Percentiles rank a stretch among this genome's conserved stretches.
Evolutionary conservation across 495 filamentous ascomycete species (phyloP).

Genomic region (Penicillium ucsense): DNA sequence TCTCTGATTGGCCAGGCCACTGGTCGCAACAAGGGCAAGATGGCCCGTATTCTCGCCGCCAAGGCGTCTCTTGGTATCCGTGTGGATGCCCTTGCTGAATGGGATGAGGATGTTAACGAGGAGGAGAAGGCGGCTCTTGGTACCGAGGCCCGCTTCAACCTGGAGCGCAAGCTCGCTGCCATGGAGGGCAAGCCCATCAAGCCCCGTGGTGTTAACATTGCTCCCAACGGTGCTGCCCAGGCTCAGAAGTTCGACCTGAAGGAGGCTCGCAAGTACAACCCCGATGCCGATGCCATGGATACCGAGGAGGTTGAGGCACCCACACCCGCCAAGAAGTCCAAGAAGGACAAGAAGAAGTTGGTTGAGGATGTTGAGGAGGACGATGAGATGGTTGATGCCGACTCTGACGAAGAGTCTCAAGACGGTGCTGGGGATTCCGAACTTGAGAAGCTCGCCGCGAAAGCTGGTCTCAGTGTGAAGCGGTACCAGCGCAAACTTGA

Average conservation of each 20-base stretch:
- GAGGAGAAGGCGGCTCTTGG: conserved; percentile 77
- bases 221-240: conserved; percentile 52
- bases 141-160: conserved; percentile 58
- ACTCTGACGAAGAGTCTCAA: conserved; percentile 39
- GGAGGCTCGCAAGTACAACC: conserved; percentile 92
- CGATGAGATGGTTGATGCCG: conserved; percentile 46
- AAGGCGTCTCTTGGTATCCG: conserved; percentile 89
- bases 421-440: conserved; percentile 38
- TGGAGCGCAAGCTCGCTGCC: conserved; percentile 75
- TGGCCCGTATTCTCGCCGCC: conserved; percentile 87
- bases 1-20: conserved; percentile 93
- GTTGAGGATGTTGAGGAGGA: conserved; percentile 34
- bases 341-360: conserved; percentile 47
- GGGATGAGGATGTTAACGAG: conserved; percentile 69
- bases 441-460: conserved; percentile 45
- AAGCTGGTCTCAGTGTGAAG: conserved; percentile 55
- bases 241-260: conserved; percentile 84
- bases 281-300: conserved; percentile 78
- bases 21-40: conserved; percentile 98
- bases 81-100: conserved; percentile 82
- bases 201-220: conserved; percentile 64
- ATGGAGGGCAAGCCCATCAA: conserved; percentile 88
- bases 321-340: conserved; percentile 34
- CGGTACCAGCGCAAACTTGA: conserved; percentile 65
- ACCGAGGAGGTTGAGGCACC: conserved; percentile 58